Evolutionary conservation across 179 eudicot species (phyloP).

Genomic region (Heliamphora pulchella): DNA sequence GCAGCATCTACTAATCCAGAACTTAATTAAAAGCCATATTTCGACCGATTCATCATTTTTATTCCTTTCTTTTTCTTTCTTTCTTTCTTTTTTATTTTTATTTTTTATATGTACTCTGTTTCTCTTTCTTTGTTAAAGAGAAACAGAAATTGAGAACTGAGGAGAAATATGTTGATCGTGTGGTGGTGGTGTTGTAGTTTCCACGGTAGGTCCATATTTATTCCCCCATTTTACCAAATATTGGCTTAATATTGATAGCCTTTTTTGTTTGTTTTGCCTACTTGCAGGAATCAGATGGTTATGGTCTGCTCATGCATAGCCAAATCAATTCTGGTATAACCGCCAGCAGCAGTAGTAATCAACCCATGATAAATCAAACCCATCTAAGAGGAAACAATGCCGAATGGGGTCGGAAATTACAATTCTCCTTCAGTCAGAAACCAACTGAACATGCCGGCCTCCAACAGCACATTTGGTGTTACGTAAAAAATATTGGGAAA

Average conservation of each 20-base stretch:
- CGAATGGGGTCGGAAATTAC: constrained; percentile 27
- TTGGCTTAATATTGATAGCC: not conserved
- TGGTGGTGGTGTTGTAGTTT: too few relatives aligned
- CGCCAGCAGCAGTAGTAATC: constrained; percentile 28
- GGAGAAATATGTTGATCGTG: too few relatives aligned
- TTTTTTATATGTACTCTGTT: too few relatives aligned
- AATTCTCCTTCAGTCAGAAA: constrained; percentile 40
- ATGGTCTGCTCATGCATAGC: constrained; percentile 17
- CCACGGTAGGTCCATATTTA: too few relatives aligned
- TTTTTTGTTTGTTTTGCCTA: not conserved
- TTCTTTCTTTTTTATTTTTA: too few relatives aligned
- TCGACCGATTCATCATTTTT: too few relatives aligned
- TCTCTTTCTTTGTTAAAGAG: too few relatives aligned
- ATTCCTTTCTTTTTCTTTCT: too few relatives aligned
- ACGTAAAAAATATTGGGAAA: constrained; percentile 40
- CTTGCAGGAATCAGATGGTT: constrained; percentile 30
- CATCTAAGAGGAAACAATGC: constrained; percentile 13
- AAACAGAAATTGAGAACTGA: too few relatives aligned
- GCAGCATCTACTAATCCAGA: too few relatives aligned
- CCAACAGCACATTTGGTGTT: constrained; percentile 46
- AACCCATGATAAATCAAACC: constrained; percentile 19
- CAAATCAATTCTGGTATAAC: constrained; percentile 25
- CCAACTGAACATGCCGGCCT: constrained; percentile 28
- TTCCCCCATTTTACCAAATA: not conserved
- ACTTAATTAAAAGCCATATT: too few relatives aligned